phyloP scores from a whole-genome alignment of 345 rosid genomes.

The Odontarrhena argentea region DNA sequence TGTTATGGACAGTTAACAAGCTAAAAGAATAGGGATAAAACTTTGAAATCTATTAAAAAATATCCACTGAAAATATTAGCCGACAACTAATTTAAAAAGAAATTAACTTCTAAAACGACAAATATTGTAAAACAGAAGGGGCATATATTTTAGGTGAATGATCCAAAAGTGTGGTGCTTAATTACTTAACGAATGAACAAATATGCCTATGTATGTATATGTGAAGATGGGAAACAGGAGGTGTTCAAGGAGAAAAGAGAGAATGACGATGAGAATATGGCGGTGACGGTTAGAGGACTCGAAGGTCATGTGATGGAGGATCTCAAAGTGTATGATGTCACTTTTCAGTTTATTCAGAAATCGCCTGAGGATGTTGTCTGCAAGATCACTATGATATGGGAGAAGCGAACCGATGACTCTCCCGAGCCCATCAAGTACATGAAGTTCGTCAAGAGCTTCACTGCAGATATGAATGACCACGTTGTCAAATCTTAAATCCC shows the following conservation, averaged over 20 bases:
- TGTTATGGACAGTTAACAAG: no score
- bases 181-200: conserved; percentile 6
- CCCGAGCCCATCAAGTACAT: conserved; percentile 44
- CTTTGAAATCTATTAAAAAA: no score
- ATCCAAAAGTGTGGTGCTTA: conserved; percentile 1
- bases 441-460: conserved; percentile 39
- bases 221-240: conserved; percentile 39
- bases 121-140: no score
- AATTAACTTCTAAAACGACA: no score
- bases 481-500: conserved; percentile 37
- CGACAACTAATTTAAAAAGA: no score
- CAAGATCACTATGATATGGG: conserved; percentile 44
- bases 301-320: conserved; percentile 41
- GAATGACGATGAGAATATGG: conserved; percentile 38
- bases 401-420: conserved; percentile 35
- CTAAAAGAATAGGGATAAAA: no score
- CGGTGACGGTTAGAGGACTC: conserved; percentile 36
- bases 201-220: not conserved
- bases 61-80: no score
- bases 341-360: conserved; percentile 37
- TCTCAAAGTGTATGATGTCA: conserved; percentile 40
- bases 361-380: conserved; percentile 34
- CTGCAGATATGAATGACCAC: conserved; percentile 41
- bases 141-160: no score
- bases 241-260: conserved; percentile 43